Percentiles rank a stretch among this genome's conserved stretches.
phyloP scores from a whole-genome alignment of 139 green algal species.

The Chlorella sp. region DNA sequence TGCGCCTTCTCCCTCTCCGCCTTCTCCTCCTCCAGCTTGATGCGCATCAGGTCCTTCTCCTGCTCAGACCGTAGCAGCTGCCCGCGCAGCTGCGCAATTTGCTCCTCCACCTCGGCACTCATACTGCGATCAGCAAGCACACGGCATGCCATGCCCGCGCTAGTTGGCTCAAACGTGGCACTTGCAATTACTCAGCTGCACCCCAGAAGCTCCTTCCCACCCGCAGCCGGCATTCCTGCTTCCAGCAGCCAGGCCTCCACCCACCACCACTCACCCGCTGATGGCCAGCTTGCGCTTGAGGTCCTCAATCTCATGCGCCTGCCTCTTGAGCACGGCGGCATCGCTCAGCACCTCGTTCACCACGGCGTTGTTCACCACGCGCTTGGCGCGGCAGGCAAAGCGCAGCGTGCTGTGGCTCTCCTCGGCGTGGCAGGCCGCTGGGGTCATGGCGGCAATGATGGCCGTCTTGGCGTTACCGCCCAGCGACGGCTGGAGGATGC shows the following conservation, averaged over 20 bases:
- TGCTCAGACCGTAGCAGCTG: conserved; percentile 77
- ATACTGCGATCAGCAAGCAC: conserved; percentile 11
- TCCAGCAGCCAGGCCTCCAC: no score
- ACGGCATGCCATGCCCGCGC: not conserved
- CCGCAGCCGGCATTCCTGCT: no score
- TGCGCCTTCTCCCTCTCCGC: conserved; percentile 68
- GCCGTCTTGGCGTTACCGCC: conserved; percentile 94
- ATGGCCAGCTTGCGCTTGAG: conserved; percentile 40
- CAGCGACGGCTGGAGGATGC: conserved; percentile 89
- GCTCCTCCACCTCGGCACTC: conserved; percentile 46
- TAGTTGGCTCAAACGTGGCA: no score
- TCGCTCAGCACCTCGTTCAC: conserved; percentile 84
- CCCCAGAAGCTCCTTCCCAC: no score
- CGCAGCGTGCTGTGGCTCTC: conserved; percentile 89
- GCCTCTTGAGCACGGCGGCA: conserved; percentile 78
- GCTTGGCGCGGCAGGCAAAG: conserved; percentile 88
- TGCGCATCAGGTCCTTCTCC: conserved; percentile 71
- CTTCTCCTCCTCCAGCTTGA: conserved; percentile 71
- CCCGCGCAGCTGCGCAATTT: conserved; percentile 55
- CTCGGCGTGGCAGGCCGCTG: conserved; percentile 71
- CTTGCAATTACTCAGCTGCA: no score
- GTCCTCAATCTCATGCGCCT: conserved; percentile 85
- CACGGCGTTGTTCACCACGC: conserved; percentile 85
- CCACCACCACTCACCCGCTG: conserved; percentile 40
- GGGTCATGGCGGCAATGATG: conserved; percentile 93